Percentiles rank a stretch among this genome's conserved stretches.
Evolutionary conservation across 345 rosid genomes (phyloP).

Genomic region (Pelargonium nanum): DNA sequence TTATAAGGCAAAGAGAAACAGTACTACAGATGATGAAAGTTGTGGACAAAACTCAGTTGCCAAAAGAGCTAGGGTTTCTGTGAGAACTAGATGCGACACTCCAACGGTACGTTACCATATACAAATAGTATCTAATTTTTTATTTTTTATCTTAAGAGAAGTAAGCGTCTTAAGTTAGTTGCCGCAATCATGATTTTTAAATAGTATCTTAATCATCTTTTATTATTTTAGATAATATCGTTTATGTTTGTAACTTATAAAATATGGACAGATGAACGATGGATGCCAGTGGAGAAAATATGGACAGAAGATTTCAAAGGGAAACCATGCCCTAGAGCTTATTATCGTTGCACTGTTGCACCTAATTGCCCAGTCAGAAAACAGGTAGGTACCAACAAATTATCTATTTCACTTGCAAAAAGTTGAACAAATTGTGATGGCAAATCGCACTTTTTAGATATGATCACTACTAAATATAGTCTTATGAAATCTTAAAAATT

Average conservation of each 20-base stretch:
- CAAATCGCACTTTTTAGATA: neutral
- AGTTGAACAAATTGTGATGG: neutral
- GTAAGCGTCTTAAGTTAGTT: neutral
- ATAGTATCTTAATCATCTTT: neutral
- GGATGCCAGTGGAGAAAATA: constrained; percentile 99
- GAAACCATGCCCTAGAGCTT: constrained; percentile 94
- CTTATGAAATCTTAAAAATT: no score
- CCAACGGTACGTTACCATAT: constrained; percentile 50
- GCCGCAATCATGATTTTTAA: neutral
- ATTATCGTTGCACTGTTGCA: constrained; percentile 82
- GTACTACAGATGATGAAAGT: constrained; percentile 33
- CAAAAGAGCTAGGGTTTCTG: constrained; percentile 87
- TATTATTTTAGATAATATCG: neutral
- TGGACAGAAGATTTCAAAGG: constrained; percentile 88
- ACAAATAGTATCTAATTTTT: constrained; percentile 6
- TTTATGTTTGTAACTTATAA: neutral
- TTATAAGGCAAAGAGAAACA: constrained; percentile 14
- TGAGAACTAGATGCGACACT: constrained; percentile 73
- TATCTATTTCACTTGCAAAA: neutral
- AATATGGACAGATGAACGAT: constrained; percentile 67
- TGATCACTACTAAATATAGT: neutral
- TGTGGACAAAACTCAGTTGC: constrained; percentile 39
- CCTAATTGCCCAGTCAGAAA: constrained; percentile 84
- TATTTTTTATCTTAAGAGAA: no score
- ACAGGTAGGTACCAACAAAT: constrained; percentile 38